These are phyloP conservation scores for Microdochium trichocladiopsis DNA, from an alignment of 2,329 filamentous ascomycete species.

Conservation along the genomic window DNA sequence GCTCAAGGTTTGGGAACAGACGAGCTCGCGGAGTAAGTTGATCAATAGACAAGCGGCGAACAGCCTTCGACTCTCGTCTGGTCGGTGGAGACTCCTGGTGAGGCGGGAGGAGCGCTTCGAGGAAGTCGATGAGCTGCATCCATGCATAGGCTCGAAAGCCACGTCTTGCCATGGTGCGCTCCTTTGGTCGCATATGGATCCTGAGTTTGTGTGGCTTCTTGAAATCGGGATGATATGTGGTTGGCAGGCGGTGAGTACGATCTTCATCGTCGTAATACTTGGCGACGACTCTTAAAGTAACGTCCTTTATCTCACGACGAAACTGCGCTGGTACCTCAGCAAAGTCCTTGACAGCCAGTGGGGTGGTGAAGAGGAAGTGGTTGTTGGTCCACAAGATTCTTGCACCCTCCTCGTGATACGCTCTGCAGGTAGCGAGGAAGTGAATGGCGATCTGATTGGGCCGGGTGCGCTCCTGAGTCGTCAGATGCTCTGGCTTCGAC, in stretches of 20 bases:
- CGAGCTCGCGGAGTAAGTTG: conserved; percentile 21
- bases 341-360: conserved; percentile 40
- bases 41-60: neutral
- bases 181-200: conserved; percentile 33
- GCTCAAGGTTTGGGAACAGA: conserved; percentile 38
- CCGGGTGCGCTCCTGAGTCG: conserved; percentile 31
- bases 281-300: conserved; percentile 46
- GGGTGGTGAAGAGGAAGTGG: conserved; percentile 46
- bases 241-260: conserved; percentile 29
- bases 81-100: conserved; percentile 30
- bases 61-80: conserved; percentile 10
- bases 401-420: conserved; percentile 40
- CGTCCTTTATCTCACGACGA: conserved; percentile 34
- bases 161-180: conserved; percentile 37
- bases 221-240: conserved; percentile 33
- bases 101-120: conserved; percentile 42
- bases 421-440: conserved; percentile 43
- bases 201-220: conserved; percentile 32
- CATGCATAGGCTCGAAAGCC: conserved; percentile 49
- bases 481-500: conserved; percentile 32
- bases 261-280: conserved; percentile 47
- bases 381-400: conserved; percentile 45
- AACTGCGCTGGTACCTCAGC: conserved; percentile 32
- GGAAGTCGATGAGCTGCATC: conserved; percentile 45
- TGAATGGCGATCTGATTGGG: conserved; percentile 44